Percentiles rank a stretch among this genome's conserved stretches.
Conservation (phyloP, 1,284 basidiomycete species). For the Phylloporus sp. region DNA sequence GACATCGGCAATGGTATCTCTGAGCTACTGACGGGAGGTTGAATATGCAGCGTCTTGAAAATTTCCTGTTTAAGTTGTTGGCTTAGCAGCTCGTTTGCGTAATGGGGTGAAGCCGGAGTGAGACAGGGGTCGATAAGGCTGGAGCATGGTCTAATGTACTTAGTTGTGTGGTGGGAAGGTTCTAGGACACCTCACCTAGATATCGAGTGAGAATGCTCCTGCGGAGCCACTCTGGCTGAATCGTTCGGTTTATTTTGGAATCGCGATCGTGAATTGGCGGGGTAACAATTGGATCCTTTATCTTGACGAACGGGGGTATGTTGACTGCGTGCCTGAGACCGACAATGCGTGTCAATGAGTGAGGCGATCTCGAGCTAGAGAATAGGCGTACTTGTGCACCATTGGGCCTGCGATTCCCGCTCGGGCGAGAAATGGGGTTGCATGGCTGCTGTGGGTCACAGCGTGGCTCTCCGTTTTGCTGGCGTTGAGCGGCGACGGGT, state of each 20-base stretch:
- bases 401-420: neutral
- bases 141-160: slow-evolving; percentile 18
- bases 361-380: neutral
- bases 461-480: neutral
- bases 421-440: neutral
- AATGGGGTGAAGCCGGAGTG: neutral
- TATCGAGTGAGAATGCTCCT: neutral
- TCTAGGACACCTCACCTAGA: slow-evolving; percentile 9
- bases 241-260: neutral
- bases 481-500: neutral
- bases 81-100: slow-evolving; percentile 5
- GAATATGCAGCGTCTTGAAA: neutral
- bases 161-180: neutral
- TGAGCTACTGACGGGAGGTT: neutral
- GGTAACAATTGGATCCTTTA: neutral
- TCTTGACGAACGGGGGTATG: neutral
- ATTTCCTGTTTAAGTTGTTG: slow-evolving; percentile 13
- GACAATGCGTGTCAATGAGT: neutral
- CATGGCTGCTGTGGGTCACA: slow-evolving; percentile 3
- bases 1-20: neutral
- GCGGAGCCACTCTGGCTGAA: neutral
- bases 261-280: slow-evolving; percentile 2
- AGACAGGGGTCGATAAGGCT: slow-evolving; percentile 6
- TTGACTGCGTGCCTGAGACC: slow-evolving; percentile 6
- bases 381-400: slow-evolving; percentile 8